Percentiles rank a stretch among this genome's conserved stretches.
These are phyloP conservation scores for Xerocomus cyaneibrunnescens DNA, from an alignment of 1,284 basidiomycete species.

Conservation along the genomic window DNA sequence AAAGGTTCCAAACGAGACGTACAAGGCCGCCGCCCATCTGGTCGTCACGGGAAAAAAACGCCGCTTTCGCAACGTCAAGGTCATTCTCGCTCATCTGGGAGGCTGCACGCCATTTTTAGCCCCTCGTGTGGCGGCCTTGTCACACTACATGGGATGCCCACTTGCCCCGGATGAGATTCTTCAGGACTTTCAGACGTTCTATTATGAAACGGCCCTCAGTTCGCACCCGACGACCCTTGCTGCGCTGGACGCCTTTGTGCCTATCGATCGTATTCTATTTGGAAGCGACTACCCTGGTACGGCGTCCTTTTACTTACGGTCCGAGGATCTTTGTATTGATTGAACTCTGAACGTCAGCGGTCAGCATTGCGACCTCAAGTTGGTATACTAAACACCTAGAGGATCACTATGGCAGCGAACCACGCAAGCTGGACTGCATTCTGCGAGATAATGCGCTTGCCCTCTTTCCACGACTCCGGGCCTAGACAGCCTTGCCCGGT, in stretches of 20 bases:
- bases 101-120: constrained; percentile 61
- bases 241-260: constrained; percentile 49
- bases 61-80: constrained; percentile 53
- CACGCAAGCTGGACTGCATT: constrained; percentile 39
- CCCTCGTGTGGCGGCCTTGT: constrained; percentile 61
- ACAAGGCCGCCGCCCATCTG: constrained; percentile 72
- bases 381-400: constrained; percentile 61
- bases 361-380: constrained; percentile 48
- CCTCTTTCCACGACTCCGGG: constrained; percentile 45
- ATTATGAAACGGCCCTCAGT: constrained; percentile 68
- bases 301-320: not conserved
- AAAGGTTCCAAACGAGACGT: constrained; percentile 75
- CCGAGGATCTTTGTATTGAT: constrained; percentile 4
- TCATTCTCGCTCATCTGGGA: constrained; percentile 69
- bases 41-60: constrained; percentile 68
- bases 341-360: constrained; percentile 42
- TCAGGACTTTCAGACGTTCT: constrained; percentile 64
- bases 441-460: constrained; percentile 47
- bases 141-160: constrained; percentile 63
- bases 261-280: constrained; percentile 52
- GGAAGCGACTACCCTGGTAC: constrained; percentile 75
- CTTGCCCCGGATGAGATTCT: constrained; percentile 60
- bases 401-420: constrained; percentile 42
- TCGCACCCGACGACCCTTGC: constrained; percentile 51
- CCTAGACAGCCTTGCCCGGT: not conserved